Percentiles rank a stretch among this genome's conserved stretches.
Conservation (phyloP, 2,329 filamentous ascomycete species). For the Aspergillus felis region DNA sequence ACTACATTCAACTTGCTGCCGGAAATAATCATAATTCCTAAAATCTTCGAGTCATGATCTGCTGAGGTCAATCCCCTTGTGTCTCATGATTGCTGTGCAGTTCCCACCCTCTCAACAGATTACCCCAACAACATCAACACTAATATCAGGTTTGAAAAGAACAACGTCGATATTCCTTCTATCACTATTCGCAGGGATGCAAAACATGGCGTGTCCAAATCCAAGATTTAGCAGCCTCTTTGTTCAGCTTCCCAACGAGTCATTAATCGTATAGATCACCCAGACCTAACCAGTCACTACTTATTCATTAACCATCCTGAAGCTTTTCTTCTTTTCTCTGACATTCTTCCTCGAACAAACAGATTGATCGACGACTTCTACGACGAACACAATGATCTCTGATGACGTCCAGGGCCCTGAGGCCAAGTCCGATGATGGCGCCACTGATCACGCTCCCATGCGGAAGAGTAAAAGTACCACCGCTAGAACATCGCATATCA, state of each 20-base stretch:
- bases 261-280: background rate
- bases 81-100: background rate
- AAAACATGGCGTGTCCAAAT: background rate
- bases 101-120: background rate
- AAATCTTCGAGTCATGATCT: background rate
- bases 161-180: background rate
- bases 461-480: background rate
- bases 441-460: background rate
- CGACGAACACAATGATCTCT: background rate
- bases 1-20: too few relatives aligned
- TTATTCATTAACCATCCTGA: background rate
- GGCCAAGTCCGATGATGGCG: background rate
- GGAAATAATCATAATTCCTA: background rate
- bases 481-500: conserved; percentile 71
- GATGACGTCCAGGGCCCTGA: background rate
- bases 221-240: background rate
- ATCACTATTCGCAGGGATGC: background rate
- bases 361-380: background rate
- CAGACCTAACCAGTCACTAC: background rate
- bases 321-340: background rate
- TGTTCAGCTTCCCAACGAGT: background rate
- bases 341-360: background rate
- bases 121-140: background rate
- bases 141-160: background rate
- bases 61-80: background rate